phyloP scores from a whole-genome alignment of 1,139 yeast genomes.

The Zygoascus meyerae region DNA sequence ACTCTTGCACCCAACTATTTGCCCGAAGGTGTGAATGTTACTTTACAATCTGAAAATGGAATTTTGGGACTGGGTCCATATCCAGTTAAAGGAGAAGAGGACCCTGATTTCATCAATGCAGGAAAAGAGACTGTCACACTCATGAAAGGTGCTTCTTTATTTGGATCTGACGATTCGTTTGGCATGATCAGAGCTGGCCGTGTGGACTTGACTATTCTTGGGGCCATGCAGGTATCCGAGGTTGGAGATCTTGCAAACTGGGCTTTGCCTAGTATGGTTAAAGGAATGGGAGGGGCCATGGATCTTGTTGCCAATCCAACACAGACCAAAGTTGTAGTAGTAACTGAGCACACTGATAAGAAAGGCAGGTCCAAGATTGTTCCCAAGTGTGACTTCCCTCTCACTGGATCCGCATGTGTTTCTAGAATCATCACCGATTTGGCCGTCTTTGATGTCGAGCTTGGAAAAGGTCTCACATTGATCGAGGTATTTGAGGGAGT shows the following conservation, averaged over 20 bases:
- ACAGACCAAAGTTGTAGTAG: conserved; percentile 39
- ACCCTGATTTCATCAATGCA: conserved; percentile 43
- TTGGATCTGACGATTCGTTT: conserved; percentile 44
- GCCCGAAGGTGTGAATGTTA: conserved; percentile 33
- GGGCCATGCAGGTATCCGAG: conserved; percentile 42
- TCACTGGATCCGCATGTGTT: conserved; percentile 43
- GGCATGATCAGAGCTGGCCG: conserved; percentile 44
- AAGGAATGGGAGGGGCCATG: conserved; percentile 50
- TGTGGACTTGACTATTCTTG: conserved; percentile 39
- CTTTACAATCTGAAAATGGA: conserved; percentile 43
- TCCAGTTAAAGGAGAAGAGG: conserved; percentile 39
- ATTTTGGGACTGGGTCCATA: conserved; percentile 42
- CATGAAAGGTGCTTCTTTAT: conserved; percentile 39
- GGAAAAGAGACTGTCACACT: conserved; percentile 45
- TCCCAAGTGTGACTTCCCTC: conserved; percentile 39
- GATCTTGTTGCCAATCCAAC: conserved; percentile 44
- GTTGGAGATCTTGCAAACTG: conserved; percentile 44
- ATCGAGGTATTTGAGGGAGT: conserved; percentile 37
- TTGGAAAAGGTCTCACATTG: conserved; percentile 34
- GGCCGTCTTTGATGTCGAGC: conserved; percentile 43
- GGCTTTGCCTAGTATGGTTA: conserved; percentile 44
- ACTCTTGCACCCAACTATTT: conserved; percentile 41
- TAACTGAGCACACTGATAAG: conserved; percentile 43
- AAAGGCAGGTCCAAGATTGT: conserved; percentile 42
- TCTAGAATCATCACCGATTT: conserved; percentile 42